Base-by-base conservation (phyloP, 2,329 filamentous ascomycete genomes). In the Cercospora beticola region DNA sequence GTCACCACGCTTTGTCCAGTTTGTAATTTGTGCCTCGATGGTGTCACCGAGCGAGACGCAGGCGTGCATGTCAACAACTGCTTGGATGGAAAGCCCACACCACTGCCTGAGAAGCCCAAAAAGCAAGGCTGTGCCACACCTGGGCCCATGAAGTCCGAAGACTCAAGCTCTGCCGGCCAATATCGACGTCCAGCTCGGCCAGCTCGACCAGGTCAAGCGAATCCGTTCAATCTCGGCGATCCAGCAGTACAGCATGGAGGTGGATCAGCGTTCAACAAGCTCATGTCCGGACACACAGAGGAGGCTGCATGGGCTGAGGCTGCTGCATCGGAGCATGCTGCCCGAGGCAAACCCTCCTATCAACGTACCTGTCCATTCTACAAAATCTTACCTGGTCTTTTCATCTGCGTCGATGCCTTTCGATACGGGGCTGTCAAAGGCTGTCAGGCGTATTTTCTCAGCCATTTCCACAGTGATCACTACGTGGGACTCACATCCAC, bases 391-490 rank as follows among this genome's bases (percentile, higher is more conserved):
- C 94, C 94, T 0, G 93, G 93, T 0, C 91, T 97, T 75, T 92
- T 87, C 71, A 96, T 98, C 64, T 96, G 93, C 67, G 95, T 99
- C 0, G 95, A 99, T 79, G 95, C 95, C 0, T 97, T 99, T 76
- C 89, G 94, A 21, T 99, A 98, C 76, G 95, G 95, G 2, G 93
- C 94, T 4, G 92, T 99, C 0, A 87, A 96, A 77, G 94, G 93
- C 0, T 97, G 94, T 78, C 90, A 92, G 64, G 95, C 94, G 1
- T 99, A 99, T 78, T 99, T 99, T 74, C 86, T 99, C 10, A 97
- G 94, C 74, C 95, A 99, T 78, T 99, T 98, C 74, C 95, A 99
- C 80, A 97, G 93, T 76, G 95, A 99, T 78, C 95, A 99, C 78
- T 99, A 99, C 75, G 89, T 97, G 36, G 95, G 95, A 2, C 83